Conservation (phyloP, 305 asterid species). For the Plantago lanceolata region DNA sequence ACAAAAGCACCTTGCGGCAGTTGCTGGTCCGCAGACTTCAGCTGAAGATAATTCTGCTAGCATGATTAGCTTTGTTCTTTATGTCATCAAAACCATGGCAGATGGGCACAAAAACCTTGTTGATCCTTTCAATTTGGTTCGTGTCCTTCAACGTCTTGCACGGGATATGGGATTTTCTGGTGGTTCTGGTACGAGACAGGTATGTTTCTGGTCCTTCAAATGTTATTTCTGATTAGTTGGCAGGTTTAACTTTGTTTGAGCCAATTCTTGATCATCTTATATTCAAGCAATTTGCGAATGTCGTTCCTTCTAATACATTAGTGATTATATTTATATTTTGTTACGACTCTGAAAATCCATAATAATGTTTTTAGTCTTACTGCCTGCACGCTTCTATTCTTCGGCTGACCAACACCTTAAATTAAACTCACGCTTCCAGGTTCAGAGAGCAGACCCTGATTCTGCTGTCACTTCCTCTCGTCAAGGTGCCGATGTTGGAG, state of each 20-base stretch:
- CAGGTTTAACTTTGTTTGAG: constrained; percentile 13
- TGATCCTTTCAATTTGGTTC: constrained; percentile 78
- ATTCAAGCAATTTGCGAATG: not conserved
- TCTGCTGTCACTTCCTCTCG: constrained; percentile 96
- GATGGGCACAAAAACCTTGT: constrained; percentile 88
- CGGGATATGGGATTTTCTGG: constrained; percentile 82
- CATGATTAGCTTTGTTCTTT: constrained; percentile 94
- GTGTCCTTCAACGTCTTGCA: constrained; percentile 94
- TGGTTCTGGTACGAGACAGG: constrained; percentile 83
- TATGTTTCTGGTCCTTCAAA: constrained; percentile 33
- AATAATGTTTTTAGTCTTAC: not conserved
- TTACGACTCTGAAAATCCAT: not conserved
- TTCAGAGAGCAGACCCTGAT: constrained; percentile 89
- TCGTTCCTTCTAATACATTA: not conserved
- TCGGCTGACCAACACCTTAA: not conserved
- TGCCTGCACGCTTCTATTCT: not conserved
- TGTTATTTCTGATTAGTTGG: constrained; percentile 15
- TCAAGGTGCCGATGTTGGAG: constrained; percentile 94
- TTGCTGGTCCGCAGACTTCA: constrained; percentile 83
- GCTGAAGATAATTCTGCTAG: constrained; percentile 90
- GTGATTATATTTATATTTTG: not conserved
- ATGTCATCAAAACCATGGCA: constrained; percentile 75
- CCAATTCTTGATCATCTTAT: not conserved
- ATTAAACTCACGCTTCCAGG: constrained; percentile 43
- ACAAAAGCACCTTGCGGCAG: constrained; percentile 90